Conservation (phyloP, 208 protist genomes). For the Sergeia podlipaevii region DNA sequence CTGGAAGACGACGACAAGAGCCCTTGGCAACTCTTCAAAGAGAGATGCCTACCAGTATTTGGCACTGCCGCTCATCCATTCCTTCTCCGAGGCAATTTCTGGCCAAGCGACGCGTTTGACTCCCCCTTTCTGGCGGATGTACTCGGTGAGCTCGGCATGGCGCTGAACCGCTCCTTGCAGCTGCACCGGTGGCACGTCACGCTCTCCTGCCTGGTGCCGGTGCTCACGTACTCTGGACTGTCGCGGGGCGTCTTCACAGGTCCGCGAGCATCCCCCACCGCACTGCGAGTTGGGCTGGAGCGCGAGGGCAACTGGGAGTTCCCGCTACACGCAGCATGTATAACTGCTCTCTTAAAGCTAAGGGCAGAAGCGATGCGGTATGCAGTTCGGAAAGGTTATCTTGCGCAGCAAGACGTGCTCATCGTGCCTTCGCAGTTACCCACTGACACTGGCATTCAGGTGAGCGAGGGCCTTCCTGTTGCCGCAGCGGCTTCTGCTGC, state of each 20-base stretch:
- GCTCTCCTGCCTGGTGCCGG: slow-evolving; percentile 74
- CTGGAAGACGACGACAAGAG: slow-evolving; percentile 83
- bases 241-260: slow-evolving; percentile 85
- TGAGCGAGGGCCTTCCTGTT: background rate
- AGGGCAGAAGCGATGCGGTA: slow-evolving; percentile 28
- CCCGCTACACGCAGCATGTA: slow-evolving; percentile 25
- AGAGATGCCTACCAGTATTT: slow-evolving; percentile 77
- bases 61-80: slow-evolving; percentile 72
- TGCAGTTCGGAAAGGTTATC: slow-evolving; percentile 3
- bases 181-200: slow-evolving; percentile 86
- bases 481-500: background rate
- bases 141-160: slow-evolving; percentile 70
- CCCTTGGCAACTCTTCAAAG: slow-evolving; percentile 86
- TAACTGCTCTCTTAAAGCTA: slow-evolving; percentile 15
- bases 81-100: slow-evolving; percentile 87
- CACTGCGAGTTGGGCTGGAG: slow-evolving; percentile 64
- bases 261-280: slow-evolving; percentile 39
- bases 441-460: slow-evolving; percentile 9
- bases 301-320: slow-evolving; percentile 48
- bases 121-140: slow-evolving; percentile 67
- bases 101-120: slow-evolving; percentile 81
- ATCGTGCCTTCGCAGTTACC: background rate
- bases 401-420: slow-evolving; percentile 2
- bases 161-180: slow-evolving; percentile 77
- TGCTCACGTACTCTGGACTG: slow-evolving; percentile 72